These are phyloP conservation scores for Termitomyces sp. DNA, from an alignment of 768 basidiomycete species.

Conservation along the genomic window DNA sequence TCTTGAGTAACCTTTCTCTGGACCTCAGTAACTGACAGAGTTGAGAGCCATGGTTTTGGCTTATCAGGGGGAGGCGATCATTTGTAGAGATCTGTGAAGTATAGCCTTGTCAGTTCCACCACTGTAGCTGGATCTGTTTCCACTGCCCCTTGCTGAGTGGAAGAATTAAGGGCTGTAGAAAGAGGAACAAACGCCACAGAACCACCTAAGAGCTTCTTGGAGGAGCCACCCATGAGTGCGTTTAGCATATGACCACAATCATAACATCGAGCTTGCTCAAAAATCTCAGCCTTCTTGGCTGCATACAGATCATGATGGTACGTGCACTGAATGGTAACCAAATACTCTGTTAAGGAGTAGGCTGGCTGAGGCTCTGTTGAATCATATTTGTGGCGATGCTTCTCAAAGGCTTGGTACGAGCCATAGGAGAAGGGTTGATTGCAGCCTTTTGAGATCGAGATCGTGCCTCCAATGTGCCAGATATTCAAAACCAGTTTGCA, in stretches of 20 bases:
- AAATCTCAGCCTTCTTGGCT: too few species aligned
- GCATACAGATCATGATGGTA: not conserved
- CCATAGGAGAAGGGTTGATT: not conserved
- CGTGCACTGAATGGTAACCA: too few species aligned
- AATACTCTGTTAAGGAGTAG: too few species aligned
- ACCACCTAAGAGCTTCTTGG: not conserved
- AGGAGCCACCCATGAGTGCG: not conserved
- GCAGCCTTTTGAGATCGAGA: not conserved
- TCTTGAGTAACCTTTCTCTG: not conserved
- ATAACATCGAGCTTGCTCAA: not conserved
- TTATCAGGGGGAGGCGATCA: slow-evolving; percentile 3
- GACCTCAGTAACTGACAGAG: slow-evolving; percentile 8
- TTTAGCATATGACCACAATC: not conserved
- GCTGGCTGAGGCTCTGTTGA: too few species aligned
- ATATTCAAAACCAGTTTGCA: not conserved
- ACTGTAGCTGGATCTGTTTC: slow-evolving; percentile 11
- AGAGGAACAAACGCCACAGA: not conserved
- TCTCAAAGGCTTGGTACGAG: too few species aligned
- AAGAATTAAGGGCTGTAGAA: not conserved
- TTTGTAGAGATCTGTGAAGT: slow-evolving; percentile 17
- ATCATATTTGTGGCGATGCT: too few species aligned
- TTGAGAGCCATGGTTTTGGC: slow-evolving; percentile 23
- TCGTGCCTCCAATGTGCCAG: not conserved
- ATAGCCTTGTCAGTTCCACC: slow-evolving; percentile 9
- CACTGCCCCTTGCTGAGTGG: not conserved